Base-by-base conservation (phyloP, 495 filamentous ascomycete genomes). In the Penicillium steckii region DNA sequence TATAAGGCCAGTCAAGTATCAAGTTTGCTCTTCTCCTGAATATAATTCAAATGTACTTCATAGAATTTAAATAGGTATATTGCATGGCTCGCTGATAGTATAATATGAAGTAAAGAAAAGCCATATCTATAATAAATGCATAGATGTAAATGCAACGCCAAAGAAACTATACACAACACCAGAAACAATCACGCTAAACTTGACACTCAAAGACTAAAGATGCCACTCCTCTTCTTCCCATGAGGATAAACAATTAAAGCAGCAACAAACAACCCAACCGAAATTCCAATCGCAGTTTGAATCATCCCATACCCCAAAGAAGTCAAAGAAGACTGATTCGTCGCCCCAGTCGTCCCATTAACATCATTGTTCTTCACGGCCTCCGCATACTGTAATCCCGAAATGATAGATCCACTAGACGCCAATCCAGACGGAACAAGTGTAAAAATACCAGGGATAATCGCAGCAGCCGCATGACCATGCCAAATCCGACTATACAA, bases 371-470 rank as follows among this genome's bases (percentile, higher is more conserved):
- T 42, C 2, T 70, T 72, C 30, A 96, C 82, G 52, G 86, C 77
- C 59, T 95, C 82, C 3, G 89, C 89, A 42, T 81, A 85, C 47
- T 81, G 77, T 23, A 97, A 65, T 6, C 92, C 92, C 22, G 80
- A 82, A n/a, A 97, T 74, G 48, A 96, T 75, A 8, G 84, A 88
- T 2, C 91, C 92, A 21, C 78, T 80, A 2, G 88, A 88, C 2
- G 92, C 89, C 18, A 97, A 73, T 6, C 91, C 91, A 4, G 85
- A 89, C 2, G 92, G 92, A 3, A 97, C 92, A 45, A 92, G 86
- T 3, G 95, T 90, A 62, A 95, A 95, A 57, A 97, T 95, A n/a
- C 87, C 91, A 1, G 92, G 92, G 2, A 97, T 74, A 66, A 96
- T 86, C 15, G 88, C 86, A 0, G 88, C 88, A 2, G 90, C 91